Evolutionary conservation across 768 basidiomycete species (phyloP), one percentile per base, ranked within the genome.

Genomic region (Hebeloma cylindrosporum): DNA sequence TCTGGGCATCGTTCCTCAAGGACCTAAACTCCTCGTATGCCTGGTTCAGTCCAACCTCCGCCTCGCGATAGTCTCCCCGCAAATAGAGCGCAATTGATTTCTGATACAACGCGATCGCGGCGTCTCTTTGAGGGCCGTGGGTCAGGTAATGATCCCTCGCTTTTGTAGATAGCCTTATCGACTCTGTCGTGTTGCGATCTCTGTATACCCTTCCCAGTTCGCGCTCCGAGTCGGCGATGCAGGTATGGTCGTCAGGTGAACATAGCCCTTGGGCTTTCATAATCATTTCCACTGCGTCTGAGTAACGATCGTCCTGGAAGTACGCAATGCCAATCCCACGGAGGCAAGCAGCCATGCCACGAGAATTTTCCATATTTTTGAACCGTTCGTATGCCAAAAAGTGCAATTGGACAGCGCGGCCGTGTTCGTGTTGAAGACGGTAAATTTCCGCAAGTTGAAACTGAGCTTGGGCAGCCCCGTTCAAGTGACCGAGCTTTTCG

Each of bases 21-120:
- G 31, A 21, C 29, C 17, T 28, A 16, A 47, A 47, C 21, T 47
- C 46, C 23, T 37, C 32, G 10, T 35, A 43, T 17, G 47, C 40
- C 5, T 34, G 16, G 7, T 29, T 40, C 7, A 40, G 22, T 2
- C 27, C 39, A 10, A 17, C 10, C 28, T 40, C 39, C 21, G 39
- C 39, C 8, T 8, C 28, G 27, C 31, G 18, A 16, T 40, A 40
- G 10, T 40, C 7, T 28, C 17, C 17, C 3, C 5, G 10, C 2
- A 18, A 11, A 13, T 40, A 40, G 2, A 18, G 28, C 18, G 28
- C 26, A 17, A 40, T 40, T 8, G 39, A 16, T 16, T 14, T 40
- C 26, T 40, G 39, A 21, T 40, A 40, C 7, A 40, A 26, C n/a
- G 39, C 10, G 18, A 40, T 29, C 8, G 27, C 39, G 11, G 39